phyloP scores from a whole-genome alignment of 495 filamentous ascomycete genomes.

The Penicillium lagena region DNA sequence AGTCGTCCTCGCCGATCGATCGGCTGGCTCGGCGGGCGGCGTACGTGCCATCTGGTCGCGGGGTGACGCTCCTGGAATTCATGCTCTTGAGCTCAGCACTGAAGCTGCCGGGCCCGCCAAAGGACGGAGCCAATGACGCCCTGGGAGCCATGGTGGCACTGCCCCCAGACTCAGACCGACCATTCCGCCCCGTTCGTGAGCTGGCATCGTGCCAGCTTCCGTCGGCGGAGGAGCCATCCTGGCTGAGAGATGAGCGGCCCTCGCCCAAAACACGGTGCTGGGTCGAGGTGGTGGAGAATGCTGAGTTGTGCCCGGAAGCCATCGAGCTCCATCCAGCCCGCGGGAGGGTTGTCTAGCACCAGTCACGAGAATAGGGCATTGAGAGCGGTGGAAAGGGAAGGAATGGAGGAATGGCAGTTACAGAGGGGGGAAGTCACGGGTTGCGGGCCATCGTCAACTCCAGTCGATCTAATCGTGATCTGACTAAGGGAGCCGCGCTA shows the following conservation, averaged over 20 bases:
- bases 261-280: constrained; percentile 57
- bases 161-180: constrained; percentile 54
- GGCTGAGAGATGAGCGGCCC: constrained; percentile 47
- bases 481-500: too few relatives aligned
- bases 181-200: constrained; percentile 34
- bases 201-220: constrained; percentile 43
- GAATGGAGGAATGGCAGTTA: constrained; percentile 12
- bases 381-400: constrained; percentile 7
- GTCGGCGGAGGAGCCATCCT: constrained; percentile 46
- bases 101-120: constrained; percentile 80
- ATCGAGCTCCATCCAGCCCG: constrained; percentile 42
- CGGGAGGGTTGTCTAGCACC: constrained; percentile 32
- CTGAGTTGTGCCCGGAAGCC: constrained; percentile 44
- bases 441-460: not conserved
- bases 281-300: constrained; percentile 58
- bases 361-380: constrained; percentile 34
- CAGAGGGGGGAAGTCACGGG: constrained; percentile 20
- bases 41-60: constrained; percentile 56
- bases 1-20: constrained; percentile 56
- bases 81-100: constrained; percentile 81
- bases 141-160: constrained; percentile 55
- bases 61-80: constrained; percentile 59
- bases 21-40: constrained; percentile 49
- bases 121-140: constrained; percentile 55
- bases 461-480: too few relatives aligned